Conservation (phyloP, 2,329 filamentous ascomycete species). For the Cadophora sp. region DNA sequence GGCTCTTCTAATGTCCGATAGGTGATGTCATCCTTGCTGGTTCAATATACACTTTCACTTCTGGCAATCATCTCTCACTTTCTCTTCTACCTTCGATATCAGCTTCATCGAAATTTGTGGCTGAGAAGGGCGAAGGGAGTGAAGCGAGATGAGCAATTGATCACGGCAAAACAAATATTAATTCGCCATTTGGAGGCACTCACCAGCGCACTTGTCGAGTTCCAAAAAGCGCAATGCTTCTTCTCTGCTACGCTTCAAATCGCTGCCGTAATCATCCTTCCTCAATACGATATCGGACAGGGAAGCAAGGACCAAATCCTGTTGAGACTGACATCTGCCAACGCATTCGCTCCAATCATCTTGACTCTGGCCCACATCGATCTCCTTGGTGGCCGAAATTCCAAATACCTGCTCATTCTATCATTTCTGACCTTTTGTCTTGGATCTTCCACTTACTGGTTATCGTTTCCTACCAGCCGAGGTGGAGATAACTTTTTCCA, state of each 20-base stretch:
- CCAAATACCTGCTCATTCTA: constrained; percentile 7
- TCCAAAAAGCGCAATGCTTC: constrained; percentile 29
- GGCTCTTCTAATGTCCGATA: background rate
- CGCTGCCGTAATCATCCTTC: constrained; percentile 21
- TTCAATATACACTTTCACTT: constrained; percentile 21
- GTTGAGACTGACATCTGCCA: constrained; percentile 17
- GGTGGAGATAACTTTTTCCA: background rate
- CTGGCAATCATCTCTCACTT: constrained; percentile 7
- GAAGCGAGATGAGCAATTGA: background rate
- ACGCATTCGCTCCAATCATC: constrained; percentile 22
- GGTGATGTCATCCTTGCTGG: constrained; percentile 16
- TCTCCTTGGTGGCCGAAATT: constrained; percentile 16
- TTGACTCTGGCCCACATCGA: constrained; percentile 22
- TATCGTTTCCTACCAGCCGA: background rate
- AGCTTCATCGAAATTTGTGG: background rate
- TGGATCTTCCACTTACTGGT: constrained; percentile 16
- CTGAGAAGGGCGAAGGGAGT: background rate
- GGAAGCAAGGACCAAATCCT: constrained; percentile 18
- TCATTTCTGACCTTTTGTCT: constrained; percentile 1
- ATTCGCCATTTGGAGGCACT: constrained; percentile 17
- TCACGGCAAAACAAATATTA: background rate
- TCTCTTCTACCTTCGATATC: constrained; percentile 2
- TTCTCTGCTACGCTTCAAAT: constrained; percentile 25
- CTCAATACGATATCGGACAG: background rate
- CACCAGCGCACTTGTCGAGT: constrained; percentile 22